Conservation (phyloP, 2,329 filamentous ascomycete genomes). For the Hymenoscyphus infarciens region DNA sequence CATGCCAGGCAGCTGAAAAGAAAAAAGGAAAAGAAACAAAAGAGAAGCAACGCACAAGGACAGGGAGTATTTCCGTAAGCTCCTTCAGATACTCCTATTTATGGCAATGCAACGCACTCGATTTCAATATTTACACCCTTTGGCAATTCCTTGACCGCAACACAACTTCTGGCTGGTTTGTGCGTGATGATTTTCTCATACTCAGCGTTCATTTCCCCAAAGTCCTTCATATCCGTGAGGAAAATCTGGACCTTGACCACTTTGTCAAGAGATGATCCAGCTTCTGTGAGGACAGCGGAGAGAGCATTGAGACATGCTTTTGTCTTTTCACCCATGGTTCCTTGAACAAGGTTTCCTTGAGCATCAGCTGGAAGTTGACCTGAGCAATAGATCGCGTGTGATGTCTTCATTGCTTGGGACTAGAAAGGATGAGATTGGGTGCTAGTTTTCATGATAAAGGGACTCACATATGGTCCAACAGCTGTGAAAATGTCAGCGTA, state of each 20-base stretch:
- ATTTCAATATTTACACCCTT: slow-evolving; percentile 87
- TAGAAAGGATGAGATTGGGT: slow-evolving; percentile 32
- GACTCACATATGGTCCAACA: slow-evolving; percentile 58
- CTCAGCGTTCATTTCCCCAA: slow-evolving; percentile 80
- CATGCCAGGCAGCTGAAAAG: background rate
- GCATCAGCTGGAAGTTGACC: slow-evolving; percentile 42
- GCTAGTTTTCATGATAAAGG: background rate
- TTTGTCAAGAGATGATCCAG: slow-evolving; percentile 71
- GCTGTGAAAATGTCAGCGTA: slow-evolving; percentile 39
- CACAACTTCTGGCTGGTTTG: slow-evolving; percentile 85
- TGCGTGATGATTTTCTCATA: slow-evolving; percentile 80
- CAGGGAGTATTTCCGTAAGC: background rate
- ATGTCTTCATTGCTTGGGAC: slow-evolving; percentile 66
- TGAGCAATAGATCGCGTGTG: slow-evolving; percentile 63
- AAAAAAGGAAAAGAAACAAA: background rate
- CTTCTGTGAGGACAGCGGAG: slow-evolving; percentile 75
- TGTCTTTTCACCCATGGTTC: slow-evolving; percentile 61
- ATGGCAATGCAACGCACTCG: slow-evolving; percentile 74
- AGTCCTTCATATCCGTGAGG: slow-evolving; percentile 86
- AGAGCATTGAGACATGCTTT: slow-evolving; percentile 70
- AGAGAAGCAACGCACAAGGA: background rate
- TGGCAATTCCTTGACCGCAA: slow-evolving; percentile 84
- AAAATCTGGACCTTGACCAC: slow-evolving; percentile 93
- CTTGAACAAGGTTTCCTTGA: slow-evolving; percentile 39
- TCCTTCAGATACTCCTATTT: background rate